Base-by-base conservation (phyloP, 371 early-diverging fungal genomes). In the Mucor irregularis region DNA sequence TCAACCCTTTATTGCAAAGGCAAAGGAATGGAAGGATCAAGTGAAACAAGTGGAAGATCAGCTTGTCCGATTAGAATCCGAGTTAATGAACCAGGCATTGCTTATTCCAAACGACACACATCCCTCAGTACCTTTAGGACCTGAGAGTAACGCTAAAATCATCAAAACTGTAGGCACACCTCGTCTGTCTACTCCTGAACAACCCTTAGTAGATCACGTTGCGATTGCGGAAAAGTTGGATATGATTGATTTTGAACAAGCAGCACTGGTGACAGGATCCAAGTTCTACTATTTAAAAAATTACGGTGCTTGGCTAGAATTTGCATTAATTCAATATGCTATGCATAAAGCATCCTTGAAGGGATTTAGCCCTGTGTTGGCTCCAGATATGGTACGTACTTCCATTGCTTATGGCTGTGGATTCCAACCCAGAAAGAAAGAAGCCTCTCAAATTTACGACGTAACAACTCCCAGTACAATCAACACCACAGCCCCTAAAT, bases 231-330 rank as follows among this genome's bases (percentile, higher is more conserved):
- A 67, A 19, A 37, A 67, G 3, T 78, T 90, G 48, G 89, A 86
- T 28, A 66, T 95, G 51, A 64, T 92, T 14, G 93, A 97, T 62
- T 84, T 95, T 49, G 83, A 90, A 33, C 84, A 92, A 22, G 95
- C 91, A 0, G 86, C 94, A 0, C 71, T 85, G 16, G 91, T 92
- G 4, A 80, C 90, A 1, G 96, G 97, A 4, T 78, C 86, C 9
- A 82, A 91, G 11, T 97, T 94, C 67, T 93, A 95, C 56, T 95
- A 92, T 65, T 80, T 94, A 29, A 85, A 88, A 48, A 89, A 89
- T 40, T 81, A 79, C 13, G 96, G 91, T 17, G 93, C 92, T 0
- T 71, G 94, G 49, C 73, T 97, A 16, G 97, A 97, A 68, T 70
- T 89, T 50, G 96, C 94, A 7, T 70, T 97, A 53, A 77, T 89